phyloP scores from a whole-genome alignment of 495 filamentous ascomycete genomes.

The Hypoxylon lenormandii region DNA sequence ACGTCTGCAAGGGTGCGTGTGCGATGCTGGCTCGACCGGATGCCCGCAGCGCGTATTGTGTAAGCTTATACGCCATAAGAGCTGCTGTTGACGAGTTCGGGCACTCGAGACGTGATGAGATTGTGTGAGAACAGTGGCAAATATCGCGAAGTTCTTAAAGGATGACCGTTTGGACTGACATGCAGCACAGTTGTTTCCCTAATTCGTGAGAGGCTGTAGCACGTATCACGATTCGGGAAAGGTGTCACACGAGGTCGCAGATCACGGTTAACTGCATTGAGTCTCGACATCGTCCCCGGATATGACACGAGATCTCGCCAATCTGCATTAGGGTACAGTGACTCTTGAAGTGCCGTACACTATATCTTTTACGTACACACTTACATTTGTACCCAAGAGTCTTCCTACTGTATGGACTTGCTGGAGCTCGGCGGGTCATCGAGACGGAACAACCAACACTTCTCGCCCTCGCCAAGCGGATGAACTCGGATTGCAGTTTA shows the following conservation, averaged over 20 bases:
- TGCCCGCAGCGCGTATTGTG: constrained; percentile 11
- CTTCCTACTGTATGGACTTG: background rate
- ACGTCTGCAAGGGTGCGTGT: constrained; percentile 28
- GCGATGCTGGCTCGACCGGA: constrained; percentile 5
- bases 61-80: constrained; percentile 36
- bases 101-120: constrained; percentile 7
- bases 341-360: background rate
- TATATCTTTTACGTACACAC: constrained; percentile 30
- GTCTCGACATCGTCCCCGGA: constrained; percentile 31
- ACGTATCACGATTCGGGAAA: constrained; percentile 27
- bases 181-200: constrained; percentile 10
- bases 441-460: background rate
- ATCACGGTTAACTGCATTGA: constrained; percentile 14
- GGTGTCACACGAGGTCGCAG: constrained; percentile 33
- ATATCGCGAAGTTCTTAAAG: constrained; percentile 12
- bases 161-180: constrained; percentile 11
- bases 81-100: constrained; percentile 30
- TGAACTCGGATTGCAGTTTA: constrained; percentile 2
- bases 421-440: background rate
- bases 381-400: constrained; percentile 7
- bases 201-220: background rate
- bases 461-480: constrained; percentile 22
- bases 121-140: constrained; percentile 34
- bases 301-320: constrained; percentile 40
- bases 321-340: constrained; percentile 25